These are phyloP conservation scores for Lachnellula subtilissima DNA, from an alignment of 2,329 filamentous ascomycete genomes.

Conservation along the genomic window DNA sequence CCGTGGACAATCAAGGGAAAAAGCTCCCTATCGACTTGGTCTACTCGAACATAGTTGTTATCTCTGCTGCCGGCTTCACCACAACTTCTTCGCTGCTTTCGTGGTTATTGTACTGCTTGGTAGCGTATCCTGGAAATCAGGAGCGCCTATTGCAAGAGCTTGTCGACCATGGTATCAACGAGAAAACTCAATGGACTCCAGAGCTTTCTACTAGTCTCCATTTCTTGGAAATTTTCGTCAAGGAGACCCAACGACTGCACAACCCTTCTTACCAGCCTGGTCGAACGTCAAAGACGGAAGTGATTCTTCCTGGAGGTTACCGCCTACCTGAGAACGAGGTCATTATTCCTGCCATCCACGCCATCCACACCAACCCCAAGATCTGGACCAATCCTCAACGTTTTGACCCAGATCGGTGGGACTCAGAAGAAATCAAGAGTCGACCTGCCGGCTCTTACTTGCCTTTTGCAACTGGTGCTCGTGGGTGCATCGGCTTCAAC, in stretches of 20 bases:
- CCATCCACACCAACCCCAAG: slow-evolving; percentile 22
- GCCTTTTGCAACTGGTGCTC: slow-evolving; percentile 34
- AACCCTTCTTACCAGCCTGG: slow-evolving; percentile 44
- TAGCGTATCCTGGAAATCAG: slow-evolving; percentile 40
- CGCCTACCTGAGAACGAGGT: slow-evolving; percentile 34
- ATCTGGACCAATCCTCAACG: slow-evolving; percentile 16
- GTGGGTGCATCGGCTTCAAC: slow-evolving; percentile 39
- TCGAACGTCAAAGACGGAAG: slow-evolving; percentile 39
- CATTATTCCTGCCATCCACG: slow-evolving; percentile 19
- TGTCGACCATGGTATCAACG: slow-evolving; percentile 33
- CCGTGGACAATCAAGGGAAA: slow-evolving; percentile 39
- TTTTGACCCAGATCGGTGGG: slow-evolving; percentile 23
- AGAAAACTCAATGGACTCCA: slow-evolving; percentile 31
- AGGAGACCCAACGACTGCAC: slow-evolving; percentile 42
- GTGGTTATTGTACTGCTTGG: slow-evolving; percentile 42
- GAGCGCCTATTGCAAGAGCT: slow-evolving; percentile 43
- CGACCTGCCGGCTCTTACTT: slow-evolving; percentile 28
- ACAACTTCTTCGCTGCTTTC: slow-evolving; percentile 43
- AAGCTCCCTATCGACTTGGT: slow-evolving; percentile 37
- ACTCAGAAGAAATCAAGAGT: slow-evolving; percentile 14
- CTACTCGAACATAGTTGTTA: slow-evolving; percentile 32
- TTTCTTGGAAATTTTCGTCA: slow-evolving; percentile 40
- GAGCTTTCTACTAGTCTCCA: slow-evolving; percentile 33
- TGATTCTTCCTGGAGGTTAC: slow-evolving; percentile 43
- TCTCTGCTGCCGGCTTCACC: slow-evolving; percentile 42